Percentiles rank a stretch among this genome's conserved stretches.
Conservation (phyloP, 108 stramenopile genomes). For the Bacterosira constricta region DNA sequence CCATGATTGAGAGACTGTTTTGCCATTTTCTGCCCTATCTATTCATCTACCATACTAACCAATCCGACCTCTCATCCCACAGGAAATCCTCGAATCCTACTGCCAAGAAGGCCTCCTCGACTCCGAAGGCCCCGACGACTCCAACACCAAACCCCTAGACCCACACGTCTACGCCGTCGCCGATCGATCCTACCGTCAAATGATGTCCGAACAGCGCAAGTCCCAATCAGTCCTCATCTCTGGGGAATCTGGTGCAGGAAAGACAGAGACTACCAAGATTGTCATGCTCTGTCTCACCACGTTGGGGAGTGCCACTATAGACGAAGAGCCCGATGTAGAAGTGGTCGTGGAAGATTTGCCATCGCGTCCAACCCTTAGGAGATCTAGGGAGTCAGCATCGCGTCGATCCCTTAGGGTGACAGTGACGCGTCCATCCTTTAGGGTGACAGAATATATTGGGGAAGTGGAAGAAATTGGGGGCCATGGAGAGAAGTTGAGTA, state of each 20-base stretch:
- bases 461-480: constrained; percentile 11
- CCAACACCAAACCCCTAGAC: constrained; percentile 60
- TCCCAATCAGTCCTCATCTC: constrained; percentile 93
- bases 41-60: too few relatives aligned
- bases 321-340: constrained; percentile 8
- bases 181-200: constrained; percentile 89
- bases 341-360: constrained; percentile 18
- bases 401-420: too few relatives aligned
- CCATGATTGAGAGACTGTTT: too few relatives aligned
- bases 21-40: too few relatives aligned
- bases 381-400: constrained; percentile 9
- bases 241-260: constrained; percentile 95
- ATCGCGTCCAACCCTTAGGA: too few relatives aligned
- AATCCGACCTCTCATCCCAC: background rate
- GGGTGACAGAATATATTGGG: background rate
- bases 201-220: constrained; percentile 82
- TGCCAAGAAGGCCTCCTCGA: constrained; percentile 84
- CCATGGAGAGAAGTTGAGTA: constrained; percentile 58
- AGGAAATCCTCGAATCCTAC: constrained; percentile 86
- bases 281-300: constrained; percentile 94
- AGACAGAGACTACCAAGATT: constrained; percentile 96
- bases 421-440: too few relatives aligned
- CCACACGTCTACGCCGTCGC: constrained; percentile 95
- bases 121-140: constrained; percentile 73
- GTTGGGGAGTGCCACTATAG: constrained; percentile 63